Percentiles rank a stretch among this genome's conserved stretches.
phyloP scores from a whole-genome alignment of 1,139 yeast genomes.

The Casaregolazyma suthepensis region DNA sequence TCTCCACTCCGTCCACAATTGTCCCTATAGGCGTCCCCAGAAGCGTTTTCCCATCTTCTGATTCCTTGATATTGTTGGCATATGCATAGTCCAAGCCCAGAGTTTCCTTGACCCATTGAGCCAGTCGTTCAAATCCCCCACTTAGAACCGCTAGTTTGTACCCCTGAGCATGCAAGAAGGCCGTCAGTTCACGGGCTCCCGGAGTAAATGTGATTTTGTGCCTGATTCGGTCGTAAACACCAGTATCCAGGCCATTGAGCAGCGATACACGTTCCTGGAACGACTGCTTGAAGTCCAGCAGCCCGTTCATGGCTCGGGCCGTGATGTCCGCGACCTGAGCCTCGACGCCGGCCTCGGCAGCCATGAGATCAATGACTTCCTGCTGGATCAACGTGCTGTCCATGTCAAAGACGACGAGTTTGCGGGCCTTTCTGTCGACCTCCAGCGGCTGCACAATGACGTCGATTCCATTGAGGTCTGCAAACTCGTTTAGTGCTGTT shows the following conservation, averaged over 20 bases:
- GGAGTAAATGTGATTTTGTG: constrained; percentile 64
- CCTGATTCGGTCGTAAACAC: constrained; percentile 77
- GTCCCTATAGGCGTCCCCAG: constrained; percentile 61
- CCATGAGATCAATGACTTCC: constrained; percentile 94
- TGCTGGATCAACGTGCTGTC: constrained; percentile 94
- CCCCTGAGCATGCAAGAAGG: constrained; percentile 55
- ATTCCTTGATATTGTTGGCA: constrained; percentile 61
- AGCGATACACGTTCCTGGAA: constrained; percentile 67
- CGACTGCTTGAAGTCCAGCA: constrained; percentile 83
- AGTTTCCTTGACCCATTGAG: constrained; percentile 60
- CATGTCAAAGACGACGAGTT: constrained; percentile 89
- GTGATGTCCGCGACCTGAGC: constrained; percentile 75
- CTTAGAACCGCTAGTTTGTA: constrained; percentile 79
- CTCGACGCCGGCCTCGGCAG: constrained; percentile 78
- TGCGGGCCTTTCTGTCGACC: constrained; percentile 37
- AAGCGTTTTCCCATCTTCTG: constrained; percentile 40
- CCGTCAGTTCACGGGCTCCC: constrained; percentile 72
- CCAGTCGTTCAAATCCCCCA: constrained; percentile 92
- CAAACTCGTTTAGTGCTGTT: constrained; percentile 19
- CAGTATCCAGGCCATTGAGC: constrained; percentile 71
- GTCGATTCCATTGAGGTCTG: constrained; percentile 32
- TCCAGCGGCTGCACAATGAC: constrained; percentile 41
- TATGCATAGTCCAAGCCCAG: constrained; percentile 79
- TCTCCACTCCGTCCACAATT: constrained; percentile 78
- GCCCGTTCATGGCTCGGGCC: constrained; percentile 95